Evolutionary conservation across 2,329 filamentous ascomycete genomes (phyloP).

Genomic region (Tolypocladium cylindrosporum): DNA sequence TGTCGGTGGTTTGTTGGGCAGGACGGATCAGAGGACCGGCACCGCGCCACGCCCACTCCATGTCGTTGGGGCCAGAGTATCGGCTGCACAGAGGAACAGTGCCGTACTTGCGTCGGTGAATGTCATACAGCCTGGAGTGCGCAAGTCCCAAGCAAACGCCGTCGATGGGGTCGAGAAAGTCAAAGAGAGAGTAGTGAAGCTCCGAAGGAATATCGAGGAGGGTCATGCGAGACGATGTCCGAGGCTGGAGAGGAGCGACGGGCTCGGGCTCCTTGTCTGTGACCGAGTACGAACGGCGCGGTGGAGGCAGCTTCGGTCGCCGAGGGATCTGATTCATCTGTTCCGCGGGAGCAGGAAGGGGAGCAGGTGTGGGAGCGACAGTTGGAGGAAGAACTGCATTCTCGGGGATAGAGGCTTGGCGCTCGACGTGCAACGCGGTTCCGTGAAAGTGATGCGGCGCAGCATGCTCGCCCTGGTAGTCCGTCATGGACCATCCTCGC

Average conservation of each 20-base stretch:
- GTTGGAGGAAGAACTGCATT: conserved; percentile 12
- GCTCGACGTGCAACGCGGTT: conserved; percentile 13
- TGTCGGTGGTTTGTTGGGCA: neutral
- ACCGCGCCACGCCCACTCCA: conserved; percentile 54
- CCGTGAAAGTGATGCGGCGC: conserved; percentile 11
- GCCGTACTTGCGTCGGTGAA: conserved; percentile 47
- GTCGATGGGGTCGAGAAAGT: conserved; percentile 55
- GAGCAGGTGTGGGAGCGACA: conserved; percentile 5
- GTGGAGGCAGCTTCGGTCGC: conserved; percentile 30
- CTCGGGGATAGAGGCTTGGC: conserved; percentile 24
- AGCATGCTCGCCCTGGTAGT: conserved; percentile 26
- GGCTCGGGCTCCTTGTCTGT: conserved; percentile 51
- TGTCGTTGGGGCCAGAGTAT: conserved; percentile 49
- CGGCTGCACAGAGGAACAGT: conserved; percentile 45
- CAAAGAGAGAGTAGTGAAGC: conserved; percentile 50
- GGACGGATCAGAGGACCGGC: conserved; percentile 33
- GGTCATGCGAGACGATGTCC: conserved; percentile 32
- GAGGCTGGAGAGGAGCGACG: conserved; percentile 31
- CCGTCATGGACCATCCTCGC: conserved; percentile 36
- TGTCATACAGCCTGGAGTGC: conserved; percentile 46
- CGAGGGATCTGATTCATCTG: conserved; percentile 14
- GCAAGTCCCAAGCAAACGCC: conserved; percentile 52
- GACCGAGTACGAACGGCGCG: conserved; percentile 49
- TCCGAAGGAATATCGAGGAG: conserved; percentile 47
- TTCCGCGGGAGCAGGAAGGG: conserved; percentile 2